Evolutionary conservation across 495 filamentous ascomycete species (phyloP), one percentile per base, ranked within the genome.

Genomic region (Penicillium canariense): DNA sequence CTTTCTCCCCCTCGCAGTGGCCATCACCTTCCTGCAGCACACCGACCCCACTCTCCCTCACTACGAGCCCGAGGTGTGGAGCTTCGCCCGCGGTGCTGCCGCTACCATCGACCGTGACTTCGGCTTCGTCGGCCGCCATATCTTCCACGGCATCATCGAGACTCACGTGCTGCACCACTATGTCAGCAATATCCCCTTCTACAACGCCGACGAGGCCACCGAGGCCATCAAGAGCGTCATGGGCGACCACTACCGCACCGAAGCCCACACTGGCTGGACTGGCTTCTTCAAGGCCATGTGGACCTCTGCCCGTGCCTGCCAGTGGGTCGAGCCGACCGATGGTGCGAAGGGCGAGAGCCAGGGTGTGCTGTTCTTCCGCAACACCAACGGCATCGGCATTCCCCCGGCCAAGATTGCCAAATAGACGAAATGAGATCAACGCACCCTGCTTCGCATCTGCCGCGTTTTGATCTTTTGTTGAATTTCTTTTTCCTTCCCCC

Each of bases 371-470:
- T 84, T 84, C 72, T 84, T 65, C 76, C 72, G 79, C 54, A 84
- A 84, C 79, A 77, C 80, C 56, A 97, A 96, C 71, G 84, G 84
- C 15, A 68, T 89, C 18, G 89, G 89, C 45, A 67, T 81, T 44
- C 76, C 80, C 62, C 88, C 89, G 5, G 47, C 72, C 60, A 83
- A 84, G 70, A 30, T 60, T 71, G 27, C 67, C 43, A 58, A 71
- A 60, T 73, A 74, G 67, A 70, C 26, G 25, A 48, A n/a, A 48
- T 22, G 28, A 48, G 46, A 48, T 22, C 20, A 46, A 46, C 25
- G 25, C 43, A 20, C 23, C 26, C 43, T 46, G 38, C 26, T 46
- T 18, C 26, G 43, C 43, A 30, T 46, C n/a, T 46, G 26, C 25
- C 15, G 43, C 20, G 43, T 15, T 46, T 46, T 27, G 42, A 28